These are phyloP conservation scores for Hymenoscyphus fraxineus DNA, from an alignment of 2,329 filamentous ascomycete genomes.

Conservation along the genomic window DNA sequence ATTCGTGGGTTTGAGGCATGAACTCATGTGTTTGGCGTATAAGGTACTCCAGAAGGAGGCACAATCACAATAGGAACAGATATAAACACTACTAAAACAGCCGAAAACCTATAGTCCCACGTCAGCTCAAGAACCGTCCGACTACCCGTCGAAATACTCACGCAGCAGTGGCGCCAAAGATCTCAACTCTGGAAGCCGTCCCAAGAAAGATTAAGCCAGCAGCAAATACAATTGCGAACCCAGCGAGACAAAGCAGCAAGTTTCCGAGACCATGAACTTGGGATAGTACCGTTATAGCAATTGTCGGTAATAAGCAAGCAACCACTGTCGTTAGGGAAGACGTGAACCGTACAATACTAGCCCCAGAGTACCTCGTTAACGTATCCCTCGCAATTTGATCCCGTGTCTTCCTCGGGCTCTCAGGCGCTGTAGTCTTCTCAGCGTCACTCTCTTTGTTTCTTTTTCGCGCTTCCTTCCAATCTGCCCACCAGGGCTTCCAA, in stretches of 20 bases:
- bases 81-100: slow-evolving; percentile 9
- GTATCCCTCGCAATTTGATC: neutral
- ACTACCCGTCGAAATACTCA: no score
- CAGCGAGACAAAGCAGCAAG: slow-evolving; percentile 9
- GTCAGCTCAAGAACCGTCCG: neutral
- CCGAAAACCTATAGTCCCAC: neutral
- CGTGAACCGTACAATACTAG: slow-evolving; percentile 7
- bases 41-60: neutral
- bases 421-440: neutral
- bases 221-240: slow-evolving; percentile 14
- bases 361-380: slow-evolving; percentile 5
- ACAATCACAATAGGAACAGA: slow-evolving; percentile 4
- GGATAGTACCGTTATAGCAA: slow-evolving; percentile 13
- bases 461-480: neutral
- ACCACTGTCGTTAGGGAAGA: slow-evolving; percentile 10
- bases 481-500: neutral
- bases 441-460: neutral
- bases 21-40: neutral
- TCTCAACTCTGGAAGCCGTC: slow-evolving; percentile 8
- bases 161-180: slow-evolving; percentile 19
- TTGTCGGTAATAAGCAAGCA: slow-evolving; percentile 13
- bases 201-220: slow-evolving; percentile 12
- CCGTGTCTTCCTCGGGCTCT: neutral
- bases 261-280: slow-evolving; percentile 5
- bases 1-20: no score